These are phyloP conservation scores for Apiotrichum mycotoxinovorans DNA, from an alignment of 1,284 basidiomycete species.

Conservation along the genomic window DNA sequence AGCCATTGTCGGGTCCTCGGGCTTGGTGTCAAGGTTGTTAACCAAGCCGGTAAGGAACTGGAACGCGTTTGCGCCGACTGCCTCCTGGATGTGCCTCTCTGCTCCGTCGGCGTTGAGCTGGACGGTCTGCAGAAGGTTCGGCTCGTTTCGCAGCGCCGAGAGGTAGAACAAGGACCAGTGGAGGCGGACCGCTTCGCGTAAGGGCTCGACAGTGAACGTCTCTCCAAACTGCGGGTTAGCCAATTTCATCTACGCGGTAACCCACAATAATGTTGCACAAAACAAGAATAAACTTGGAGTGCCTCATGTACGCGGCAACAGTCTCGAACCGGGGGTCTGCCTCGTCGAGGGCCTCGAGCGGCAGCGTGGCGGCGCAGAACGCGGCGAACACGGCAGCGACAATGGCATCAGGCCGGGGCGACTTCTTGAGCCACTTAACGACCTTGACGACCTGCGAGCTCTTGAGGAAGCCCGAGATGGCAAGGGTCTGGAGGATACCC, in stretches of 20 bases:
- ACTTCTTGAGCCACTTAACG: slow-evolving; percentile 44
- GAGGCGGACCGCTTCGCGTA: slow-evolving; percentile 74
- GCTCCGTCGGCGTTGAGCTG: slow-evolving; percentile 73
- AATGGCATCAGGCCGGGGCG: slow-evolving; percentile 32
- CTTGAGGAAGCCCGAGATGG: slow-evolving; percentile 34
- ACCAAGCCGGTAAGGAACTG: slow-evolving; percentile 60
- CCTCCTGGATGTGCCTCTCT: slow-evolving; percentile 74
- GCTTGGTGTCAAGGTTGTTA: slow-evolving; percentile 32
- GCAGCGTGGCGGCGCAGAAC: slow-evolving; percentile 31
- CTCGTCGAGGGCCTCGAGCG: slow-evolving; percentile 27
- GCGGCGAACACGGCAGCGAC: slow-evolving; percentile 29
- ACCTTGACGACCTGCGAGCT: slow-evolving; percentile 41
- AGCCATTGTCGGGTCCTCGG: slow-evolving; percentile 59
- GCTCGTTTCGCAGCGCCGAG: slow-evolving; percentile 66
- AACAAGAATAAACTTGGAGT: slow-evolving; percentile 37
- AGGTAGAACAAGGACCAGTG: slow-evolving; percentile 85
- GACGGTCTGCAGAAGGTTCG: slow-evolving; percentile 56
- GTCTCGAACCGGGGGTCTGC: slow-evolving; percentile 27
- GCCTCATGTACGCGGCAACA: slow-evolving; percentile 15
- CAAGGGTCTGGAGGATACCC: slow-evolving; percentile 29
- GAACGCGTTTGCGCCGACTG: slow-evolving; percentile 78
- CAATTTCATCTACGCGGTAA: not conserved
- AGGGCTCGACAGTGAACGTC: slow-evolving; percentile 66
- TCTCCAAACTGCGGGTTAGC: slow-evolving; percentile 34
- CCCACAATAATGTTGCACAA: slow-evolving; percentile 28